Percentiles rank a stretch among this genome's conserved stretches.
phyloP scores from a whole-genome alignment of 176 grass and related monocot genomes.

The Carex pumila region DNA sequence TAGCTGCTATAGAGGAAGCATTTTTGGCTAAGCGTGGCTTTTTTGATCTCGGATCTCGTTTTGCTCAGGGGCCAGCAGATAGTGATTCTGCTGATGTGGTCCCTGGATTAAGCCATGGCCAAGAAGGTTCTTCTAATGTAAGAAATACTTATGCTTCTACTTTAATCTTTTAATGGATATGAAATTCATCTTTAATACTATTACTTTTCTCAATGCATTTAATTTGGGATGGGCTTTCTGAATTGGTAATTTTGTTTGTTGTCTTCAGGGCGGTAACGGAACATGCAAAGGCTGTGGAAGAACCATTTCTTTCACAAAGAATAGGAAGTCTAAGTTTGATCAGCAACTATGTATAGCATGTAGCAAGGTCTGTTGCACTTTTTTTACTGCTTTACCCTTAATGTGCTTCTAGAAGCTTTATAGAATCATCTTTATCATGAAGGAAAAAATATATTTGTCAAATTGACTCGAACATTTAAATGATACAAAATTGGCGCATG shows the following conservation, averaged over 20 bases:
- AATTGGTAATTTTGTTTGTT: neutral
- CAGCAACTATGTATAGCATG: neutral
- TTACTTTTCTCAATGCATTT: neutral
- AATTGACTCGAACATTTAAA: neutral
- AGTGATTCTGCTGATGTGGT: conserved; percentile 32
- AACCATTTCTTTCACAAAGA: neutral
- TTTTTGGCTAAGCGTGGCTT: conserved; percentile 69
- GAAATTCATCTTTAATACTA: neutral
- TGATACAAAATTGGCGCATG: neutral
- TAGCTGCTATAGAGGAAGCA: conserved; percentile 77
- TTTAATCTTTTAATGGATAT: neutral
- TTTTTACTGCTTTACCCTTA: neutral
- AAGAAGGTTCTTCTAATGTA: conserved; percentile 25
- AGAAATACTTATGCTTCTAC: neutral
- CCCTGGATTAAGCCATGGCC: conserved; percentile 18
- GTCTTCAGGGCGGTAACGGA: neutral
- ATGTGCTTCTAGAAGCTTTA: neutral
- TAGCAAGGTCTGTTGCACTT: conserved; percentile 6
- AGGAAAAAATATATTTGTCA: neutral
- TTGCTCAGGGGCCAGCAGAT: conserved; percentile 7
- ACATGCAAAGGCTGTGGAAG: conserved; percentile 5
- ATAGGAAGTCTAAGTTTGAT: neutral
- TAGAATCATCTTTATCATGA: neutral
- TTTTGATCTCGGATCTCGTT: conserved; percentile 38
- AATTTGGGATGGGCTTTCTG: neutral